These are phyloP conservation scores for Blastomyces parvus DNA, from an alignment of 2,329 filamentous ascomycete species.

Conservation along the genomic window DNA sequence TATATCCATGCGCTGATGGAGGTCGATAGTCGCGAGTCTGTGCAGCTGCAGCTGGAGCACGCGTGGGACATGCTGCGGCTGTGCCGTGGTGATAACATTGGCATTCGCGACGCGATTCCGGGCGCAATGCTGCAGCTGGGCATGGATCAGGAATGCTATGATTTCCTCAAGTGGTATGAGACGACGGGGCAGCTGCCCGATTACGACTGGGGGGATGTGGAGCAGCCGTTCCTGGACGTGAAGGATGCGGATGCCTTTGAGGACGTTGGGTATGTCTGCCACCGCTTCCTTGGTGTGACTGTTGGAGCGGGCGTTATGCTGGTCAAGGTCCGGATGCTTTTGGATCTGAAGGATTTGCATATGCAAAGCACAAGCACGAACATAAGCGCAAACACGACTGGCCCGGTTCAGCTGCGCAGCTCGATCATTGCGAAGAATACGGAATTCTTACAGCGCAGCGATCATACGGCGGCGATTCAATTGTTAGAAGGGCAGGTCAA, in stretches of 20 bases:
- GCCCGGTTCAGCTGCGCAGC: conserved; percentile 16
- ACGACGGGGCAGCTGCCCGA: conserved; percentile 17
- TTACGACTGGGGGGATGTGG: conserved; percentile 32
- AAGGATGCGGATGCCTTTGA: conserved; percentile 38
- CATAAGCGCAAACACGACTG: no score
- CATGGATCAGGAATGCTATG: conserved; percentile 44
- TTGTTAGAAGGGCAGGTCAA: conserved; percentile 21
- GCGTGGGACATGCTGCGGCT: conserved; percentile 39
- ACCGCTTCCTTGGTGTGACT: conserved; percentile 14
- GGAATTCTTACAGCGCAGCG: conserved; percentile 15
- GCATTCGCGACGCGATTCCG: conserved; percentile 36
- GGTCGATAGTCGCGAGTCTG: conserved; percentile 28
- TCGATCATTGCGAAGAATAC: conserved; percentile 18
- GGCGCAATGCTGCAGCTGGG: conserved; percentile 38
- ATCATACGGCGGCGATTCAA: conserved; percentile 15
- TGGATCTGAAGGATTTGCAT: conserved; percentile 25
- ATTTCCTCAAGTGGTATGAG: conserved; percentile 43
- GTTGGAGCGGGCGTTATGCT: conserved; percentile 23
- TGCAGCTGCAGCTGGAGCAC: conserved; percentile 33
- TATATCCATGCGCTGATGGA: conserved; percentile 28
- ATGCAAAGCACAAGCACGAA: conserved; percentile 9
- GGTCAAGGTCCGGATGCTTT: conserved; percentile 30
- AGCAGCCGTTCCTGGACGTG: conserved; percentile 30
- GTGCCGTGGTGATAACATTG: conserved; percentile 39
- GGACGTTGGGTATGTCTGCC: conserved; percentile 16